Base-by-base conservation (phyloP, 306 rosid genomes). In the Oemleria cerasiformis region DNA sequence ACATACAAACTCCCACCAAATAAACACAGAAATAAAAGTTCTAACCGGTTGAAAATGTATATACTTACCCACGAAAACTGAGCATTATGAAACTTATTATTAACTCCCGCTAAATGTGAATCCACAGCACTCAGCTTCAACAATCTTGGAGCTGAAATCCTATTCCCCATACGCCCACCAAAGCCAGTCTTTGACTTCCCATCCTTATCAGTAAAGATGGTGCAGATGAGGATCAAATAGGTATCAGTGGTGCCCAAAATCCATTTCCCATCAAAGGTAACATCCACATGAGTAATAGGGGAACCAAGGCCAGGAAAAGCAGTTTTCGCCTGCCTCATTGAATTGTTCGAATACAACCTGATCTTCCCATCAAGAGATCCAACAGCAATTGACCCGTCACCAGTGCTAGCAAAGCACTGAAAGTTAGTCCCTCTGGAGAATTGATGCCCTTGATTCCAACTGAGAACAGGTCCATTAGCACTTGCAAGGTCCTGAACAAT, bases 221-320 rank as follows among this genome's bases (percentile, higher is more conserved):
- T 67, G 80, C 99, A 95, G 65, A 95, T 83, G 66, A 95, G 81
- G 76, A 95, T 65, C 80, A 95, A 74, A 78, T 92, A 92, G 23
- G 96, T 78, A 64, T 95, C 93, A 0, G 96, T 89, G 15, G 99
- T 95, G 21, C 97, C 97, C 85, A 95, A 83, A 66, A 95, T 84
- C 99, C 97, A 95, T 82, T 86, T 89, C 58, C 99, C 99, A 82
- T 95, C 99, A 60, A 70, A 95, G 2, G 99, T 95, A 50, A 95
- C 97, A 81, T 89, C 97, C 53, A 95, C 96, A 70, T 92, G 96
- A 56, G 97, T 89, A 81, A 95, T 78, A 6, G 96, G 96, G 0
- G 96, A 95, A 23, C 99, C 97, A 79, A 95, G 97, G 71, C 99
- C 99, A 1, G 97, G 97, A 84, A 95, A 95, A 45, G 96, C 96